Conservation (phyloP, 2,329 filamentous ascomycete species). For the Arthrobotrys musiformis region DNA sequence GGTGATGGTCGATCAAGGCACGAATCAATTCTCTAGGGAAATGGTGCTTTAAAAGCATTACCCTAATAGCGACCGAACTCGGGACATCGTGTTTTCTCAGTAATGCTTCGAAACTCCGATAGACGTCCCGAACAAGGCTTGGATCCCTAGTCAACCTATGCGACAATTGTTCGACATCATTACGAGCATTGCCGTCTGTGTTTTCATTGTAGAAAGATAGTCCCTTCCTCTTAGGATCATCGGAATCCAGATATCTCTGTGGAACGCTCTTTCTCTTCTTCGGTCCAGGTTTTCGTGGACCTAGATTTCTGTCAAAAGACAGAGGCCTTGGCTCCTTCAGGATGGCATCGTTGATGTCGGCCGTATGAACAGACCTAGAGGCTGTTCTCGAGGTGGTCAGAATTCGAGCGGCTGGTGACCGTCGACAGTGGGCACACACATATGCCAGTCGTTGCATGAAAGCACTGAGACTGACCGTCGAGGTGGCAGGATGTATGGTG, state of each 20-base stretch:
- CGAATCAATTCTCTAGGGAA: slow-evolving; percentile 19
- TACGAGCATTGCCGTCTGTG: background rate
- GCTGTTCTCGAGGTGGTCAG: background rate
- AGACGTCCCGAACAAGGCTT: slow-evolving; percentile 20
- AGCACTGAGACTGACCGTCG: background rate
- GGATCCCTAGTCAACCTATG: slow-evolving; percentile 11
- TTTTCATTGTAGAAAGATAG: slow-evolving; percentile 3
- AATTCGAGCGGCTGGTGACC: slow-evolving; percentile 29
- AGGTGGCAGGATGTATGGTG: background rate
- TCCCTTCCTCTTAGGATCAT: background rate
- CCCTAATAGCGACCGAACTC: slow-evolving; percentile 5
- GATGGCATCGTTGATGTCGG: slow-evolving; percentile 4
- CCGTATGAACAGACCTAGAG: slow-evolving; percentile 14
- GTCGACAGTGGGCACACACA: slow-evolving; percentile 43
- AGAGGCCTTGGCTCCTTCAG: background rate
- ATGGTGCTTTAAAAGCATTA: slow-evolving; percentile 31
- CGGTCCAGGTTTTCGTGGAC: background rate
- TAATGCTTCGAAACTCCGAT: slow-evolving; percentile 21
- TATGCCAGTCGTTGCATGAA: slow-evolving; percentile 50
- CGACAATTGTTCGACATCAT: slow-evolving; percentile 9
- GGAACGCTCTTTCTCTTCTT: background rate
- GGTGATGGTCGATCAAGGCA: slow-evolving; percentile 23
- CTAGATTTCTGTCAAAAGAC: background rate
- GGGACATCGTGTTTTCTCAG: slow-evolving; percentile 16
- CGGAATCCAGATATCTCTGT: background rate